A percentile compares a stretch with the other conserved stretches of the same genome.
phyloP scores from a whole-genome alignment of 441 rosid species.

The Adansonia grandidieri region DNA sequence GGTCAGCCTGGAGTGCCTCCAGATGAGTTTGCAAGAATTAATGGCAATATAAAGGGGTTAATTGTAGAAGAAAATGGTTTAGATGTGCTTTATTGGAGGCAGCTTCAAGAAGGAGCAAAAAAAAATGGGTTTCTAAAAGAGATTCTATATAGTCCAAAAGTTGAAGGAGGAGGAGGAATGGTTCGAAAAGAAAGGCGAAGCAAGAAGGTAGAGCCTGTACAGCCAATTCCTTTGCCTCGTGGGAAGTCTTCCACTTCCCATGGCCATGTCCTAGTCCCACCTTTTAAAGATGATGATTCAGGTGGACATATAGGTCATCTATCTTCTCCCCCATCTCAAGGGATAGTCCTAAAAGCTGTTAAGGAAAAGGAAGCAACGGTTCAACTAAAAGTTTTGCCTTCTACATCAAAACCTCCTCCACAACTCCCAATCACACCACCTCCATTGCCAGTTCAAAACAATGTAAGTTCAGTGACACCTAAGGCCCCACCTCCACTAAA shows the following conservation, averaged over 20 bases:
- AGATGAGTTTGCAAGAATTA: constrained; percentile 44
- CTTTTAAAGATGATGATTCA: constrained; percentile 27
- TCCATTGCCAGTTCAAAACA: constrained; percentile 28
- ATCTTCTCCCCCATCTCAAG: constrained; percentile 27
- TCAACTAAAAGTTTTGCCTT: constrained; percentile 46
- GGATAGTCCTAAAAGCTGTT: constrained; percentile 28
- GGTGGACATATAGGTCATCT: constrained; percentile 20
- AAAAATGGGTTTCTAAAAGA: constrained; percentile 36
- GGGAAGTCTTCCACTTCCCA: constrained; percentile 72
- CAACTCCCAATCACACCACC: constrained; percentile 20
- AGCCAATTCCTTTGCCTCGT: constrained; percentile 67
- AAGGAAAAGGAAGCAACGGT: constrained; percentile 34
- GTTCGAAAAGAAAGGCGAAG: constrained; percentile 29
- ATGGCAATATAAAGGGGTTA: constrained; percentile 56
- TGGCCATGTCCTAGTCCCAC: constrained; percentile 22
- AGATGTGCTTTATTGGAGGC: constrained; percentile 86
- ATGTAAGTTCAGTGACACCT: constrained; percentile 23
- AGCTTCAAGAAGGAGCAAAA: constrained; percentile 45
- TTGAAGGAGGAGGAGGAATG: constrained; percentile 29
- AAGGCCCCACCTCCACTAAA: constrained; percentile 41
- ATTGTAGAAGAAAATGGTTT: constrained; percentile 79
- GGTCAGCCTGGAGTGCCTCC: constrained; percentile 31
- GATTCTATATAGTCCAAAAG: constrained; percentile 23
- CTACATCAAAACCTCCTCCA: neutral
- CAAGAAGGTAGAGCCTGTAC: constrained; percentile 32